Evolutionary conservation across 192 early-diverging fungal genomes (phyloP), one percentile per base, ranked within the genome.

Genomic region (Pecoramyces ruminantium): DNA sequence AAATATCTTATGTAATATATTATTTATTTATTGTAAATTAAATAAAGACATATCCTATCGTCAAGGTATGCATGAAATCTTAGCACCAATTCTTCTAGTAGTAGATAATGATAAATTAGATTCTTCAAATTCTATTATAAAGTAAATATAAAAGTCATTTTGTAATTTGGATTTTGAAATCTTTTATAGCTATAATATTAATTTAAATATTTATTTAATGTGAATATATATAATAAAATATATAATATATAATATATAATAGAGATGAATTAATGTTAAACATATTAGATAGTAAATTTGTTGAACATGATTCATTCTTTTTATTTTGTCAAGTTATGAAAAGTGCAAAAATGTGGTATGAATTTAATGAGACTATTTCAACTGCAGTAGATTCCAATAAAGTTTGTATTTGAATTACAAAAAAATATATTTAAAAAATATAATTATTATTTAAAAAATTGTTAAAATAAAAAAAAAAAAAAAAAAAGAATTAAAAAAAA

Each of bases 11-110:
- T 84, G 88, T 3, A 92, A 94, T 81, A 92, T 98, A 38, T 85
- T 99, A 29, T 96, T 99, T 81, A 92, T 97, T 30, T 97, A 95
- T 83, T 94, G 93, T 85, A 96, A 96, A 83, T 87, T 96, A 83
- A 92, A 99, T 82, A 86, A 88, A 18, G 92, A 92, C 34, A 88
- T 97, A n/a, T 92, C 93, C 25, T 99, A 99, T 86, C 90, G 97
- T 51, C 97, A 99, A 84, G 97, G 97, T 30, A 99, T 99, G 97
- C 97, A 99, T 83, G 97, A 99, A 84, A 82, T 99, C 29, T 84
- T 96, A 18, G 97, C 95, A 0, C 93, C 94, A 28, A 86, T 97
- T 27, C 89, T 94, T 25, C 85, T 91, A 85, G 92, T 93, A 0
- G 90, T 98, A 28, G 88, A 95, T 29, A 77, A 83, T 12, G 97